A percentile compares a stretch with the other conserved stretches of the same genome.
These are phyloP conservation scores for Hylodesmum podocarpum DNA, from an alignment of 306 rosid species.

Conservation along the genomic window DNA sequence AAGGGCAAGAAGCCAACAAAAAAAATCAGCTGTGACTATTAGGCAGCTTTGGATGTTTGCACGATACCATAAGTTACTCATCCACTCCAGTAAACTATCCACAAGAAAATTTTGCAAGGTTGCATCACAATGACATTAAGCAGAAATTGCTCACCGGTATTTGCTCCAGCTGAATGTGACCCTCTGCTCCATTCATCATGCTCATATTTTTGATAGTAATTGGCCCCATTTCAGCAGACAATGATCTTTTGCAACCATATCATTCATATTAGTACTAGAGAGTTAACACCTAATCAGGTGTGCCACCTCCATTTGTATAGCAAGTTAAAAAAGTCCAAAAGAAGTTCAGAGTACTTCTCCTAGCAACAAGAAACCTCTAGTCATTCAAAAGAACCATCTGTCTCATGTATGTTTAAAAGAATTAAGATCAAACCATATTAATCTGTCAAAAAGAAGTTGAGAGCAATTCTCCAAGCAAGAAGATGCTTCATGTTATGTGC, in stretches of 20 bases:
- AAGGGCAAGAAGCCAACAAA: not conserved
- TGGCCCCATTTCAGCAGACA: not conserved
- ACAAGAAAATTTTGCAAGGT: slow-evolving; percentile 15
- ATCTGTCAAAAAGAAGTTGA: not conserved
- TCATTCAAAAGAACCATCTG: not conserved
- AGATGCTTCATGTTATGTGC: not conserved
- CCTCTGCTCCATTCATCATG: not conserved
- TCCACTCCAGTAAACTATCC: not conserved
- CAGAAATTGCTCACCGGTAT: slow-evolving; percentile 9
- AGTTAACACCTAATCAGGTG: not conserved
- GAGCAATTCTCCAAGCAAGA: slow-evolving; percentile 9
- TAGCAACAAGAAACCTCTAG: not conserved
- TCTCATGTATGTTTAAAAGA: not conserved
- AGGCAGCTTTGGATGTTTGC: not conserved
- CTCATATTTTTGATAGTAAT: not conserved
- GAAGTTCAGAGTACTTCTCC: not conserved
- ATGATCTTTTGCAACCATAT: not conserved
- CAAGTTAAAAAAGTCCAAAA: not conserved
- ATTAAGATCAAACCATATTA: not conserved
- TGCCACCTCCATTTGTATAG: not conserved
- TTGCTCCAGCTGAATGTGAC: slow-evolving; percentile 11
- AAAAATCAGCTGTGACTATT: not conserved
- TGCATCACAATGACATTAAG: not conserved
- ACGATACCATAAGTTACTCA: not conserved
- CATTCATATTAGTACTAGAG: not conserved